phyloP scores from a whole-genome alignment of 2,329 filamentous ascomycete genomes.

The Neofusicoccum parvum region DNA sequence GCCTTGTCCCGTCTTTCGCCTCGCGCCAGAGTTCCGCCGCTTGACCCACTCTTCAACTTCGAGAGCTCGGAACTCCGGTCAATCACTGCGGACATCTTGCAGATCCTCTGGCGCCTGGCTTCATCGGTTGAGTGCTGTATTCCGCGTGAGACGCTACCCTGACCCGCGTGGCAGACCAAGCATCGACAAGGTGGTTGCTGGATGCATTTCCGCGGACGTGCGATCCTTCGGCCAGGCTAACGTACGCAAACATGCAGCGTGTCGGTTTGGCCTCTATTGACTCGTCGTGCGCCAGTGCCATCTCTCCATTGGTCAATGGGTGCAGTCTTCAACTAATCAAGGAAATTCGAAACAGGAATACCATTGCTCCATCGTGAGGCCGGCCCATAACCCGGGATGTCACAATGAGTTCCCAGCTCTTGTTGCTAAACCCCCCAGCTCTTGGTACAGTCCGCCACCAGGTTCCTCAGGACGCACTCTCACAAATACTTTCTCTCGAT shows the following conservation, averaged over 20 bases:
- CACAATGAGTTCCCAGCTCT: background rate
- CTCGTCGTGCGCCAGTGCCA: background rate
- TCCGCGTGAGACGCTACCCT: too few relatives aligned
- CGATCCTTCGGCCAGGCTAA: background rate
- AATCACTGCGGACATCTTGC: too few relatives aligned
- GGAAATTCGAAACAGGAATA: too few relatives aligned
- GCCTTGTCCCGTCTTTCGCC: background rate
- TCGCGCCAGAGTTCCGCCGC: too few relatives aligned
- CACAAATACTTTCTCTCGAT: conserved; percentile 13
- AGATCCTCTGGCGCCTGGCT: too few relatives aligned
- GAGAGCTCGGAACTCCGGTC: too few relatives aligned
- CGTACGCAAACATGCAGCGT: background rate
- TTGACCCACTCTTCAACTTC: too few relatives aligned
- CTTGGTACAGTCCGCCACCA: too few relatives aligned
- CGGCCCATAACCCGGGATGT: background rate
- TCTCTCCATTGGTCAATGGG: too few relatives aligned
- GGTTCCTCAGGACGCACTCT: background rate
- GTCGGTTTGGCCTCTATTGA: background rate
- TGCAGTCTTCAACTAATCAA: too few relatives aligned
- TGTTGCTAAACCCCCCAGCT: background rate
- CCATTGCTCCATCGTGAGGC: background rate
- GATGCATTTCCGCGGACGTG: background rate
- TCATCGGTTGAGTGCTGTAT: too few relatives aligned
- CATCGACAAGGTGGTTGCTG: background rate
- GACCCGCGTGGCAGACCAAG: too few relatives aligned